Evolutionary conservation across 805 yeast genomes (phyloP).

Genomic region (Zygotorulaspora sp.): DNA sequence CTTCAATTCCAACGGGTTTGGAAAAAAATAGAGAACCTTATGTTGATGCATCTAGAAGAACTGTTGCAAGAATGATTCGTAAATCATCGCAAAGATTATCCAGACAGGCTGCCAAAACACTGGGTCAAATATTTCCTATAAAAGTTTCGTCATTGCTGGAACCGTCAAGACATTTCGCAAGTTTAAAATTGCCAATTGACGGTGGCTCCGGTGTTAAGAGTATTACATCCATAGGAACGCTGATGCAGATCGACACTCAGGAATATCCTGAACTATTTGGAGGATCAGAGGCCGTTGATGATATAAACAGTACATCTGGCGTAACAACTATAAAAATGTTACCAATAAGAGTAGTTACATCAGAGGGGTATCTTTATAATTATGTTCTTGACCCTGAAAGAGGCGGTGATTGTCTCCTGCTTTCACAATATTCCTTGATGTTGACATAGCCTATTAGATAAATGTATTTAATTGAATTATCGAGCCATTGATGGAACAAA

Average conservation of each 20-base stretch:
- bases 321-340: conserved; percentile 34
- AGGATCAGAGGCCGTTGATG: conserved; percentile 5
- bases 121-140: conserved; percentile 79
- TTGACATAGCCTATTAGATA: conserved; percentile 10
- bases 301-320: conserved; percentile 5
- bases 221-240: conserved; percentile 36
- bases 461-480: not conserved
- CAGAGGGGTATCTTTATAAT: conserved; percentile 75
- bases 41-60: conserved; percentile 63
- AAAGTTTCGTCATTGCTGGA: conserved; percentile 79
- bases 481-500: no score
- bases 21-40: conserved; percentile 48
- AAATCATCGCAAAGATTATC: conserved; percentile 75
- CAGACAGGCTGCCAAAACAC: conserved; percentile 75
- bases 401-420: conserved; percentile 87
- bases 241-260: conserved; percentile 22
- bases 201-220: conserved; percentile 20
- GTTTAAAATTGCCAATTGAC: conserved; percentile 61
- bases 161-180: conserved; percentile 89
- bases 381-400: conserved; percentile 79
- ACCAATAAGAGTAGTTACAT: conserved; percentile 62
- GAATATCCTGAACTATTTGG: conserved; percentile 32
- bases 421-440: conserved; percentile 60
- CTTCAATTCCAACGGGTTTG: conserved; percentile 10
- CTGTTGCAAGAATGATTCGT: conserved; percentile 71